Evolutionary conservation across 2,329 filamentous ascomycete genomes (phyloP), one percentile per base, ranked within the genome.

Genomic region (Ceratocystis albifundus): DNA sequence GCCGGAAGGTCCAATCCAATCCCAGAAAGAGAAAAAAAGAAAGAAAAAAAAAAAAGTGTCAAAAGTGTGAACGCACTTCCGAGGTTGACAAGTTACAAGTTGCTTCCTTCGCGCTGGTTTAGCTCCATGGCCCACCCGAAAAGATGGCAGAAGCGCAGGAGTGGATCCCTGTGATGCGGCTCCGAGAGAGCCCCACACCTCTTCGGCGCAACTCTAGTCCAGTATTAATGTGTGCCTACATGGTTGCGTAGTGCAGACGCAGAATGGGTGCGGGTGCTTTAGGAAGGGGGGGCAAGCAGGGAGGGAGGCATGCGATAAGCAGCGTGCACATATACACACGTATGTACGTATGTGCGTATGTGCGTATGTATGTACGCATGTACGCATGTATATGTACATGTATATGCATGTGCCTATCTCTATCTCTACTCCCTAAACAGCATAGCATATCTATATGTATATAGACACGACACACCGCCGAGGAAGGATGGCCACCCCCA

Each of bases 181-280:
- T 67, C 66, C 66, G 66, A 67, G 45, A 22, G 41, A 36, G 62
- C 66, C 61, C 62, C 66, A 50, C 66, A 46, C 65, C 62, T 55
- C 61, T 65, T 67, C 66, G 66, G 62, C 66, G 55, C 62, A 65
- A 65, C 66, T 67, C 62, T 41, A 41, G 36, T 3, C 36, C 10
- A 41, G 36, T 41, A 41, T 41, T 41, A 15, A 41, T 41, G 12
- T 41, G 12, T 41, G 10, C 10, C 36, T 41, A 12, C 36, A 41
- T 41, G 36, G 36, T 15, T 41, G 36, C 12, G 36, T 41, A 41
- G 10, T 41, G 36, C 36, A 41, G 36, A 41, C 36, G 6, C 30
- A 41, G 36, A 41, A 15, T 15, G 36, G 36, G 10, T 12, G 36
- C 36, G 28, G 4, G 12, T 41, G 36, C 36, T 36, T 8, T 36